phyloP scores from a whole-genome alignment of 805 yeast species.

The Zygotorulaspora florentina region DNA sequence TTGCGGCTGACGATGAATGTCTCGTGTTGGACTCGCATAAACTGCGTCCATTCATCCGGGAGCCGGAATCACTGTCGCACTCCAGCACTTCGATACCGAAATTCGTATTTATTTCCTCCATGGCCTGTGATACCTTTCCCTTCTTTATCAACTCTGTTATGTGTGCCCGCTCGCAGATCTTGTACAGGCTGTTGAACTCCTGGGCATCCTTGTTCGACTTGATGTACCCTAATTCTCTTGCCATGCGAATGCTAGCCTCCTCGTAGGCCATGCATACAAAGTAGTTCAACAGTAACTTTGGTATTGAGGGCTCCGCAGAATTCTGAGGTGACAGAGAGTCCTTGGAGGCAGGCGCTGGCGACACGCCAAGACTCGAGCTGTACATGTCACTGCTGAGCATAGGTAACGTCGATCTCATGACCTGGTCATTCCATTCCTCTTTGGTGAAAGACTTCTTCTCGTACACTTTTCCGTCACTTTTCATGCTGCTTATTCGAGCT shows the following conservation, averaged over 20 bases:
- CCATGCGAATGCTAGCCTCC: slow-evolving; percentile 58
- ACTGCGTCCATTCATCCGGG: not conserved
- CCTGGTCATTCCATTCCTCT: slow-evolving; percentile 31
- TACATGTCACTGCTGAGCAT: slow-evolving; percentile 4
- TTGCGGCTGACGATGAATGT: slow-evolving; percentile 42
- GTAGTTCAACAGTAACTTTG: slow-evolving; percentile 59
- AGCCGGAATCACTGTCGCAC: slow-evolving; percentile 4
- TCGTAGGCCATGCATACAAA: slow-evolving; percentile 75
- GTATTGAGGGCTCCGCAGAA: slow-evolving; percentile 39
- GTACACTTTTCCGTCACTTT: slow-evolving; percentile 10
- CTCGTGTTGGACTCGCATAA: slow-evolving; percentile 15
- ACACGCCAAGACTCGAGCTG: not conserved
- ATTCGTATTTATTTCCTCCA: slow-evolving; percentile 29
- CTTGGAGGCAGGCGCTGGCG: not conserved
- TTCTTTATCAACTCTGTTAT: slow-evolving; percentile 25
- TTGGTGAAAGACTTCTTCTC: slow-evolving; percentile 23
- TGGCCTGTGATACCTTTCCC: slow-evolving; percentile 28
- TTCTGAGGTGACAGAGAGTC: slow-evolving; percentile 1
- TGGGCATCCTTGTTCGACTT: slow-evolving; percentile 24
- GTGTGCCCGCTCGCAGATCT: slow-evolving; percentile 25
- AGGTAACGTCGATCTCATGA: slow-evolving; percentile 18
- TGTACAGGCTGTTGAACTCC: slow-evolving; percentile 31
- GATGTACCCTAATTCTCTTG: slow-evolving; percentile 47
- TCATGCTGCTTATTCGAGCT: not conserved
- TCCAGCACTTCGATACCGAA: slow-evolving; percentile 30